Evolutionary conservation across 1,284 basidiomycete genomes (phyloP).

Genomic region (Porogramme epimiltina): DNA sequence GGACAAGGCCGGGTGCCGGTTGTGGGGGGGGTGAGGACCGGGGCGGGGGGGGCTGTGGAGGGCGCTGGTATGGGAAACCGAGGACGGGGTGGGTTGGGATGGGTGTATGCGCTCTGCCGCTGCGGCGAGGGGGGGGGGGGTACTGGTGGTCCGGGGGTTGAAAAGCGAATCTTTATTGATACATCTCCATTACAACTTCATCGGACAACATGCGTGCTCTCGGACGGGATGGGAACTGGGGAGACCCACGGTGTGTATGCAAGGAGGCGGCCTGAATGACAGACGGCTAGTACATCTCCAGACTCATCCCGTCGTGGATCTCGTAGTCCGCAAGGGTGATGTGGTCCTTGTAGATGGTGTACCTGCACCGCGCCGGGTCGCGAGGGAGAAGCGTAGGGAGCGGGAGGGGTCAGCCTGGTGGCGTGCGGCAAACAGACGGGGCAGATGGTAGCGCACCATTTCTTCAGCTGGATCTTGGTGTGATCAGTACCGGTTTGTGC

Average conservation of each 20-base stretch:
- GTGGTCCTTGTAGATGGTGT: conserved; percentile 92
- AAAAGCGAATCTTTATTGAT: neutral
- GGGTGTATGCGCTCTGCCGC: no score
- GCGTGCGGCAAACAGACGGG: neutral
- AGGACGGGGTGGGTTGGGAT: no score
- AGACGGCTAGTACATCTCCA: conserved; percentile 84
- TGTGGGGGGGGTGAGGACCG: conserved; percentile 34
- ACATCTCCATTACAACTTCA: conserved; percentile 1
- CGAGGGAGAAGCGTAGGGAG: neutral
- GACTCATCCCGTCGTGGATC: conserved; percentile 91
- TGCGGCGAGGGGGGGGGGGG: no score
- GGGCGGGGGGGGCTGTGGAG: no score
- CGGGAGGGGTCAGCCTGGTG: neutral
- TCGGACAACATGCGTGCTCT: neutral
- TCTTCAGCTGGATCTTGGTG: conserved; percentile 92
- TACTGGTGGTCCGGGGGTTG: no score
- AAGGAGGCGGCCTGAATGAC: neutral
- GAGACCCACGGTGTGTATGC: no score
- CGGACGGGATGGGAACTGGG: neutral
- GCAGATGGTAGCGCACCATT: conserved; percentile 69
- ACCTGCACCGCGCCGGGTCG: conserved; percentile 52
- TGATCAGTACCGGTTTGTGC: conserved; percentile 92
- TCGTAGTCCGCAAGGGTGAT: conserved; percentile 95
- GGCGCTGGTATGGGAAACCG: no score
- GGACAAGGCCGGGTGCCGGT: conserved; percentile 38